A percentile compares a stretch with the other conserved stretches of the same genome.
Evolutionary conservation across 805 yeast genomes (phyloP).

Genomic region (Zygotorulaspora sp.): DNA sequence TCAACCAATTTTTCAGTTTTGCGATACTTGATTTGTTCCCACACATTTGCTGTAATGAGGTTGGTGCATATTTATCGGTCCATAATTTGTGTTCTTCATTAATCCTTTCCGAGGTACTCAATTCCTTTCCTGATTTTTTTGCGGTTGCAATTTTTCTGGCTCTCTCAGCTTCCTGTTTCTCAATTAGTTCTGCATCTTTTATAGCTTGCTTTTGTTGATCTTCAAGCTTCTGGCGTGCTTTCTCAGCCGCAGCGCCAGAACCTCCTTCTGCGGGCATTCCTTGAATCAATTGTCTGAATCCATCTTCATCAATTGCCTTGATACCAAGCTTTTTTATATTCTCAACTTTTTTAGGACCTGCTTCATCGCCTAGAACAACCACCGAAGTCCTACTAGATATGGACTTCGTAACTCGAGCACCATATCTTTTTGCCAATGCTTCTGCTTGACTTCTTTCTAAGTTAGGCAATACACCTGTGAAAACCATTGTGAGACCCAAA

Average conservation of each 20-base stretch:
- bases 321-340: slow-evolving; percentile 68
- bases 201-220: slow-evolving; percentile 58
- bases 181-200: slow-evolving; percentile 48
- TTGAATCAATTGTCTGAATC: slow-evolving; percentile 66
- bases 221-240: slow-evolving; percentile 63
- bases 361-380: slow-evolving; percentile 91
- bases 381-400: slow-evolving; percentile 80
- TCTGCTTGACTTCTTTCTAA: slow-evolving; percentile 75
- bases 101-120: slow-evolving; percentile 18
- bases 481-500: slow-evolving; percentile 83
- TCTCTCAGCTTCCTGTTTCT: slow-evolving; percentile 42
- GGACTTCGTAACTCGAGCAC: slow-evolving; percentile 85
- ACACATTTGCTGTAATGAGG: slow-evolving; percentile 67
- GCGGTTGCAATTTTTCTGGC: slow-evolving; percentile 27
- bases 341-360: slow-evolving; percentile 91
- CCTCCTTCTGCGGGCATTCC: slow-evolving; percentile 94
- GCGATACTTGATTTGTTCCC: slow-evolving; percentile 80
- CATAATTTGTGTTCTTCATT: slow-evolving; percentile 61
- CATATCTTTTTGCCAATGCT: slow-evolving; percentile 73
- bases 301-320: slow-evolving; percentile 83
- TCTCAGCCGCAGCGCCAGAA: slow-evolving; percentile 68
- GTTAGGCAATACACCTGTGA: slow-evolving; percentile 84
- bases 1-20: slow-evolving; percentile 68
- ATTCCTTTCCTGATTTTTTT: slow-evolving; percentile 24
- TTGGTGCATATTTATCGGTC: slow-evolving; percentile 94